Percentiles rank a stretch among this genome's conserved stretches.
Evolutionary conservation across 2,329 filamentous ascomycete genomes (phyloP).

Genomic region (Didymella pinodella): DNA sequence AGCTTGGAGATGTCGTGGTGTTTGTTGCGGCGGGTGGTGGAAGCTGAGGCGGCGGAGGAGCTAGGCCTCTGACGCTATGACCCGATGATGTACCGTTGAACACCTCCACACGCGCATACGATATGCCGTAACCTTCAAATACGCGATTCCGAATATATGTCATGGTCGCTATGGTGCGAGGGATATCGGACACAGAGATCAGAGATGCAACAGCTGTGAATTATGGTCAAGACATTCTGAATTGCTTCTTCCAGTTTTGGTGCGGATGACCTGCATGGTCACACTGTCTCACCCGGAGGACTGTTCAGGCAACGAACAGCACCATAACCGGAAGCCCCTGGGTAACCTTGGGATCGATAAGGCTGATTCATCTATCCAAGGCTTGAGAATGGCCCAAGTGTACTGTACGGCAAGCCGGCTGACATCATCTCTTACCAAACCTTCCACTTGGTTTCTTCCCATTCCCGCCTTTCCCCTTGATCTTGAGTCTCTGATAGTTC

Average conservation of each 20-base stretch:
- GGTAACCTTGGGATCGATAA: neutral
- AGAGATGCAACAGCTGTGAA: constrained; percentile 5
- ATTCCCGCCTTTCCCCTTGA: constrained; percentile 58
- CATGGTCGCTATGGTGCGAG: constrained; percentile 29
- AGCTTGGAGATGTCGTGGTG: constrained; percentile 25
- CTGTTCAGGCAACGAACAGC: constrained; percentile 16
- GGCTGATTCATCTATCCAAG: constrained; percentile 1
- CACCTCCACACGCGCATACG: constrained; percentile 18
- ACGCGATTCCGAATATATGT: constrained; percentile 46
- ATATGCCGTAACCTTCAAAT: constrained; percentile 45
- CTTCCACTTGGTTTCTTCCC: constrained; percentile 46
- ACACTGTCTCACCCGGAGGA: constrained; percentile 38
- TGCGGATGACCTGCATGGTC: constrained; percentile 43
- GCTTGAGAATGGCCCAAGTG: neutral
- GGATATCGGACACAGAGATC: neutral
- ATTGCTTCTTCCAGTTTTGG: constrained; percentile 16
- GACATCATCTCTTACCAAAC: constrained; percentile 46
- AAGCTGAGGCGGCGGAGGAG: constrained; percentile 33
- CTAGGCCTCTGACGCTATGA: constrained; percentile 21
- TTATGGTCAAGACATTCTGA: constrained; percentile 7
- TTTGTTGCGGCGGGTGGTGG: constrained; percentile 37
- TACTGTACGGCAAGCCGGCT: neutral
- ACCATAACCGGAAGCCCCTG: neutral
- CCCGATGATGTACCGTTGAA: constrained; percentile 20
- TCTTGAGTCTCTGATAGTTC: constrained; percentile 59